Evolutionary conservation across 768 basidiomycete species (phyloP), one percentile per base, ranked within the genome.

Genomic region (Udeniomyces megalosporus): DNA sequence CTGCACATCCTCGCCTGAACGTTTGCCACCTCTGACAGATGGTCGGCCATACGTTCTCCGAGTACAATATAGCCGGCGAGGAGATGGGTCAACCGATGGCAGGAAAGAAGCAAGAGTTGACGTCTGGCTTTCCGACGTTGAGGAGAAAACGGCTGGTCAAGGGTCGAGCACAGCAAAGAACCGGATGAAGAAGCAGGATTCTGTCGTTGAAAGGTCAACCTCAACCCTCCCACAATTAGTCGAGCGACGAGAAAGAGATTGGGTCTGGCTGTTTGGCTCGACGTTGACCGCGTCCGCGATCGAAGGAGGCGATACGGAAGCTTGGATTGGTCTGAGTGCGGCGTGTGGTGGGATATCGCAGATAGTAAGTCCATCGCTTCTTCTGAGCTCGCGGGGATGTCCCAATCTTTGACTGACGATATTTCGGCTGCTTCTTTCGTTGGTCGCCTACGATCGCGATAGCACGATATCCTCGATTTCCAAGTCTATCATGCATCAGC

Each of bases 261-360:
- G 38, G 17, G 38, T 17, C 38, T 42, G 38, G 38, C 17, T 17
- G n/a, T n/a, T n/a, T n/a, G n/a, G n/a, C n/a, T n/a, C n/a, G n/a
- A n/a, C n/a, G n/a, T 42, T 42, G 38, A 42, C 38, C 38, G 10
- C 38, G 38, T 8, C 38, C 38, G 38, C 17, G 38, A 17, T 8
- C 17, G 38, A 32, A 12, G 63, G 54, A 17, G 63, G 55, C 17
- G 65, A 45, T 0, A 42, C 47, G 3, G 56, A 63, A 5, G 71
- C 69, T 64, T 68, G 58, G 50, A 28, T 72, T 8, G 71, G 71
- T 7, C 53, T 72, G 3, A 71, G 68, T 17, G 71, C 68, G 5
- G 58, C 66, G 8, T 70, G 70, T 59, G 71, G 71, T 1, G 71
- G 71, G 4, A 52, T 69, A n/a, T n/a, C n/a, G n/a, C n/a, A n/a